Percentiles rank a stretch among this genome's conserved stretches.
These are phyloP conservation scores for Sarocladium oryzae DNA, from an alignment of 2,329 filamentous ascomycete genomes.

Conservation along the genomic window DNA sequence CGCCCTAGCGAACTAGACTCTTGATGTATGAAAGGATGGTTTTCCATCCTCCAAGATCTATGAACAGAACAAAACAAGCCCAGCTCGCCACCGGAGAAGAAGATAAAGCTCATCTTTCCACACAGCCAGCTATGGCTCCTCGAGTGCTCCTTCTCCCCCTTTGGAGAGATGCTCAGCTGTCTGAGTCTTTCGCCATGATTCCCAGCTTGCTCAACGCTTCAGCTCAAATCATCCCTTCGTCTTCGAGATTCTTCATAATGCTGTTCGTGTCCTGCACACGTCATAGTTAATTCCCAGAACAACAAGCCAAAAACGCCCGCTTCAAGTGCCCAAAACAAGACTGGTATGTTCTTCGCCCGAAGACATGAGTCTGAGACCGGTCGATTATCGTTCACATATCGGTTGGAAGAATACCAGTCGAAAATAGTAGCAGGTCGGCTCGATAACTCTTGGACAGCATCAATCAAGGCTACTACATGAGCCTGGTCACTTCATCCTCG, in stretches of 20 bases:
- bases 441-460: not conserved
- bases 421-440: not conserved
- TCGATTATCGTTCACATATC: not conserved
- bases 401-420: not conserved
- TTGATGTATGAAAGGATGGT: constrained; percentile 36
- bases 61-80: constrained; percentile 23
- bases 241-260: constrained; percentile 30
- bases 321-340: not conserved
- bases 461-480: constrained; percentile 57
- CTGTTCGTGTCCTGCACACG: constrained; percentile 27
- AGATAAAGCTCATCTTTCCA: constrained; percentile 9
- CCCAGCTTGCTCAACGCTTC: not conserved
- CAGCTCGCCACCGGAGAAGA: constrained; percentile 10
- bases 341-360: not conserved
- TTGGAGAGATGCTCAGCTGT: constrained; percentile 27
- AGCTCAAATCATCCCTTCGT: constrained; percentile 32
- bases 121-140: constrained; percentile 9
- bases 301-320: constrained; percentile 7
- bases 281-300: constrained; percentile 11
- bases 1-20: constrained; percentile 22
- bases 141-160: constrained; percentile 25
- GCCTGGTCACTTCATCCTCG: constrained; percentile 84
- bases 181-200: constrained; percentile 19
- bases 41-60: constrained; percentile 40
- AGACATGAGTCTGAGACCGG: not conserved